Percentiles rank a stretch among this genome's conserved stretches.
Evolutionary conservation across 148 eudicot species (phyloP).

Genomic region (Amaranthus cruentus): DNA sequence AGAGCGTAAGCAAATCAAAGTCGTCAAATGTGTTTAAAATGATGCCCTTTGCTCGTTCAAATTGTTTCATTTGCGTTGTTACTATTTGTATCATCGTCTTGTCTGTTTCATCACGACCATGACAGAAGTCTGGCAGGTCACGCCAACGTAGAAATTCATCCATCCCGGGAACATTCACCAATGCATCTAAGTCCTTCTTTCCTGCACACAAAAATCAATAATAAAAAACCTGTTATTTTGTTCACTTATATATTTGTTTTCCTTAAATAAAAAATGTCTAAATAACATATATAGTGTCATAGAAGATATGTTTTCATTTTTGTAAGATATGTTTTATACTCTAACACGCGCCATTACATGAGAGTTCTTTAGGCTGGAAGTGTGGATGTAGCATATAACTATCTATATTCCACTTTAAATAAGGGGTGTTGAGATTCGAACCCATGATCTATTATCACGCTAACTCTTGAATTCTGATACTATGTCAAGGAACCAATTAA

Average conservation of each 20-base stretch:
- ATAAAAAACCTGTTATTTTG: too few species aligned
- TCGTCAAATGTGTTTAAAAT: conserved; percentile 24
- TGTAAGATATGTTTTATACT: too few species aligned
- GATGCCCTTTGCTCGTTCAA: background rate
- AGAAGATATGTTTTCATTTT: too few species aligned
- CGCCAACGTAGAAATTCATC: conserved; percentile 1
- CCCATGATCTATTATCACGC: too few species aligned
- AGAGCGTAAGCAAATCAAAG: conserved; percentile 10
- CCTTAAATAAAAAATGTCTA: background rate
- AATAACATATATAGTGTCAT: background rate
- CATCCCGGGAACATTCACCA: conserved; percentile 10
- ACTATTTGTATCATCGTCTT: background rate
- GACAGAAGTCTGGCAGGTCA: conserved; percentile 22
- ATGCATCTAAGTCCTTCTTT: background rate
- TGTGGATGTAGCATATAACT: too few species aligned
- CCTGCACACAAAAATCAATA: background rate
- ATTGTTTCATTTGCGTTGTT: background rate
- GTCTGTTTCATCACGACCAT: background rate
- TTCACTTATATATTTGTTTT: too few species aligned
- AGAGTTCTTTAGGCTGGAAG: too few species aligned
- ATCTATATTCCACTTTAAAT: too few species aligned
- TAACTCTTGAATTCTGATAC: too few species aligned
- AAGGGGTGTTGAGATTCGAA: too few species aligned
- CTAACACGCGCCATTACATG: too few species aligned
- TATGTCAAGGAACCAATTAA: too few species aligned